Evolutionary conservation across 176 grass and related monocot genomes (phyloP).

Genomic region (Rhynchospora pubera): DNA sequence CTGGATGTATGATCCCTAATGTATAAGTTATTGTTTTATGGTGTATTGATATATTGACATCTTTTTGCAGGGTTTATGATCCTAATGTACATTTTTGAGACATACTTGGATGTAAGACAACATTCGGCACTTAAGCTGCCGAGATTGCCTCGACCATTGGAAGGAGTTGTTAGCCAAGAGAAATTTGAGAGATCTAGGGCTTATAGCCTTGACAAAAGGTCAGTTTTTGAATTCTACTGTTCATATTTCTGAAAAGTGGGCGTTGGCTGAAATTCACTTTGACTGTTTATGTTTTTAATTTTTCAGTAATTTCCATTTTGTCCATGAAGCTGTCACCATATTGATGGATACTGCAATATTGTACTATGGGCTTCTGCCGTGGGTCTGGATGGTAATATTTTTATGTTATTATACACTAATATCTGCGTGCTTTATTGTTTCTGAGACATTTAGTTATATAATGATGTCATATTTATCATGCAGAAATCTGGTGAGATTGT

Average conservation of each 20-base stretch:
- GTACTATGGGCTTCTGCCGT: constrained; percentile 77
- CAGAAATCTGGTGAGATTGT: constrained; percentile 68
- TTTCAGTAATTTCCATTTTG: constrained; percentile 77
- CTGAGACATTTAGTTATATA: constrained; percentile 11
- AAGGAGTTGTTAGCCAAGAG: constrained; percentile 74
- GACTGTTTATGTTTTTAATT: background rate
- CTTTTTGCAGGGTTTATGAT: constrained; percentile 88
- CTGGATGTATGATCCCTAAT: constrained; percentile 87
- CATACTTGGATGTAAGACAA: constrained; percentile 87
- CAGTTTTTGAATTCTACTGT: background rate
- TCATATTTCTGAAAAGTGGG: background rate
- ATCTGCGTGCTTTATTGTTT: background rate
- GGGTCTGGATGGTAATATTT: constrained; percentile 86
- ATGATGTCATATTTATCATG: constrained; percentile 14
- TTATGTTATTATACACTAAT: background rate
- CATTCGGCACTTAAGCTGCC: constrained; percentile 64
- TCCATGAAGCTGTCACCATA: constrained; percentile 80
- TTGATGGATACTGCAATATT: constrained; percentile 81
- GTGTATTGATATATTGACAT: background rate
- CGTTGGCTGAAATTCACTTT: background rate
- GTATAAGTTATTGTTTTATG: constrained; percentile 40
- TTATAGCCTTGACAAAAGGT: constrained; percentile 99
- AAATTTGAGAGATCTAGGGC: constrained; percentile 72
- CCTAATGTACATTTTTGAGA: constrained; percentile 89
- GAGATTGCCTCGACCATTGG: constrained; percentile 55